Percentiles rank a stretch among this genome's conserved stretches.
phyloP scores from a whole-genome alignment of 306 rosid genomes.

The Ziziphus jujuba region DNA sequence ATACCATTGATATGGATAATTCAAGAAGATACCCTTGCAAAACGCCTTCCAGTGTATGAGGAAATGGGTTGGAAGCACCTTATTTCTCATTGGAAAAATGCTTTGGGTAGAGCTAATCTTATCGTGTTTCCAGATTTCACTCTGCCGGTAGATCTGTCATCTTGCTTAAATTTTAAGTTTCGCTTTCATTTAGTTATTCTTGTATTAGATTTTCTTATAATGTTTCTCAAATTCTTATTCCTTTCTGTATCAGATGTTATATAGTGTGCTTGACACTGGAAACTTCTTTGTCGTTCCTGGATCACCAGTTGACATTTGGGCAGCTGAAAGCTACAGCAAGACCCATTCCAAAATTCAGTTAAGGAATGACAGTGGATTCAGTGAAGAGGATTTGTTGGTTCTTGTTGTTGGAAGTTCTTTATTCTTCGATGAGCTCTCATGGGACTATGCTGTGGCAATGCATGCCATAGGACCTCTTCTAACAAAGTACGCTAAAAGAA shows the following conservation, averaged over 20 bases:
- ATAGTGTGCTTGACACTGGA: constrained; percentile 84
- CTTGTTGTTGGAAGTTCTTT: constrained; percentile 82
- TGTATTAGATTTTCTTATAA: constrained; percentile 26
- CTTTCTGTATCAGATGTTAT: constrained; percentile 74
- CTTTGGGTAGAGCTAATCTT: constrained; percentile 73
- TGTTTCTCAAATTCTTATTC: constrained; percentile 33
- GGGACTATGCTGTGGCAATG: constrained; percentile 98
- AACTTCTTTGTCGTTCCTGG: constrained; percentile 96
- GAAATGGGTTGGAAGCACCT: constrained; percentile 71
- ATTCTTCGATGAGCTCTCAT: constrained; percentile 64
- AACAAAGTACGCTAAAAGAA: constrained; percentile 70
- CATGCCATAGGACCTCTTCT: constrained; percentile 83
- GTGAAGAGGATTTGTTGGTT: constrained; percentile 67
- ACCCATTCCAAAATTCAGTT: constrained; percentile 63
- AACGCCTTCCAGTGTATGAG: constrained; percentile 70
- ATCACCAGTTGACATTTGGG: constrained; percentile 89
- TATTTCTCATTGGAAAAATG: constrained; percentile 79
- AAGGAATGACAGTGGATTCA: constrained; percentile 57
- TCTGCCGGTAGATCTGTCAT: constrained; percentile 65
- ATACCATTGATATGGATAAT: constrained; percentile 90
- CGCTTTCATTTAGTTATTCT: constrained; percentile 20
- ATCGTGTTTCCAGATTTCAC: constrained; percentile 92
- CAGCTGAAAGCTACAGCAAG: constrained; percentile 63
- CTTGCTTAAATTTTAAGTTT: neutral
- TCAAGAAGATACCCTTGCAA: constrained; percentile 86